Evolutionary conservation across 768 basidiomycete species (phyloP).

Genomic region (Saitozyma sp.): DNA sequence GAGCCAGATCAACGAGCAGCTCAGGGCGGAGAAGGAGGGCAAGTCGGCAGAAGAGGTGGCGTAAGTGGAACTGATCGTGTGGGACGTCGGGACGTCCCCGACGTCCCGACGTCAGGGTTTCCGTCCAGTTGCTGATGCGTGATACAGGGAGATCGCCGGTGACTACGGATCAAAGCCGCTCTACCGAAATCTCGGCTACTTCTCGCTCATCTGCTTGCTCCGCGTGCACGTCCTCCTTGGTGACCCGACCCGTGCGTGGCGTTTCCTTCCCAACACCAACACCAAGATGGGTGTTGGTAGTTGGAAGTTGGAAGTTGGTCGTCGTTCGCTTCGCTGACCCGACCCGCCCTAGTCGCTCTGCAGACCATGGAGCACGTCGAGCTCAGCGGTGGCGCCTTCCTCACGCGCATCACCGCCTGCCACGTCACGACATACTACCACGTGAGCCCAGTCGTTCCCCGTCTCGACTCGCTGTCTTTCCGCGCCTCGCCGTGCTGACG

Average conservation of each 20-base stretch:
- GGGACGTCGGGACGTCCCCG: background rate
- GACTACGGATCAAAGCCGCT: constrained; percentile 88
- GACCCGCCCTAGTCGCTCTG: constrained; percentile 63
- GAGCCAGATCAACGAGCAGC: constrained; percentile 89
- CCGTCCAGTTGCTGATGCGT: background rate
- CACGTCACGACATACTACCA: constrained; percentile 64
- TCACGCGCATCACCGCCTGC: constrained; percentile 92
- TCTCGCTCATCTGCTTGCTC: constrained; percentile 90
- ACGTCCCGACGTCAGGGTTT: too few relatives aligned
- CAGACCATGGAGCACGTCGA: constrained; percentile 95
- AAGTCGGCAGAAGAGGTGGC: constrained; percentile 78
- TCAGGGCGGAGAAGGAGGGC: constrained; percentile 75
- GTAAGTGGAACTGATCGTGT: constrained; percentile 56
- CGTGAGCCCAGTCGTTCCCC: background rate
- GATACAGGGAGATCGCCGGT: constrained; percentile 72
- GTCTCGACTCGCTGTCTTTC: background rate
- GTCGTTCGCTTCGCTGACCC: background rate
- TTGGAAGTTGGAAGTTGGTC: background rate
- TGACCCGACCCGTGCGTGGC: constrained; percentile 58
- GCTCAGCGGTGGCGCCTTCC: constrained; percentile 86
- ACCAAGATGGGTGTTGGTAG: background rate
- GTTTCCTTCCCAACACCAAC: background rate
- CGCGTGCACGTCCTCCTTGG: constrained; percentile 95
- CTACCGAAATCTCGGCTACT: constrained; percentile 94
- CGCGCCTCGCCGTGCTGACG: constrained; percentile 49